These are phyloP conservation scores for Sinapis alba DNA, from an alignment of 441 rosid genomes.

Conservation along the genomic window DNA sequence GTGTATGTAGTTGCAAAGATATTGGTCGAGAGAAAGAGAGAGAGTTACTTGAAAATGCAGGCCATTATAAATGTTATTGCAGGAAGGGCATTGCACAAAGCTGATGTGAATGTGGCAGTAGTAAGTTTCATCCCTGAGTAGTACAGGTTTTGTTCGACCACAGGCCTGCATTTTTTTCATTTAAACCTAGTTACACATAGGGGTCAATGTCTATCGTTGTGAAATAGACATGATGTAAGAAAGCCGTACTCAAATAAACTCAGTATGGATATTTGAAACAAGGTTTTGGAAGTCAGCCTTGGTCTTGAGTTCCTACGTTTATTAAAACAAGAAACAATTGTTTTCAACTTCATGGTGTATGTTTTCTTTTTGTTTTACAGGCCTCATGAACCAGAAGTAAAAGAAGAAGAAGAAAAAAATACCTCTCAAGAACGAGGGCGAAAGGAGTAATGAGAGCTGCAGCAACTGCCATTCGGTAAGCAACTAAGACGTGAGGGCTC, in stretches of 20 bases:
- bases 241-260: conserved; percentile 38
- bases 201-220: not conserved
- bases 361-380: not conserved
- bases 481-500: conserved; percentile 88
- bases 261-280: conserved; percentile 35
- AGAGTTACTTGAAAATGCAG: conserved; percentile 51
- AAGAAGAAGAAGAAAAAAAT: not conserved
- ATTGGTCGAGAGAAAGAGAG: not conserved
- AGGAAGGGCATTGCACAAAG: conserved; percentile 66
- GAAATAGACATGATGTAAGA: conserved; percentile 10
- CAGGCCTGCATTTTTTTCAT: conserved; percentile 47
- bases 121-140: conserved; percentile 70
- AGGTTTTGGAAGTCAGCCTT: conserved; percentile 31
- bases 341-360: conserved; percentile 5
- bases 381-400: not conserved
- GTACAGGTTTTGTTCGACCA: conserved; percentile 63
- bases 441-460: conserved; percentile 77
- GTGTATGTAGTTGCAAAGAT: conserved; percentile 3
- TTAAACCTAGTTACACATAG: conserved; percentile 12
- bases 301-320: conserved; percentile 42
- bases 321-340: conserved; percentile 9
- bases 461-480: conserved; percentile 78
- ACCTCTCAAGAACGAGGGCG: conserved; percentile 71
- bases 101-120: conserved; percentile 64
- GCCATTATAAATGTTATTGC: conserved; percentile 69